phyloP scores from a whole-genome alignment of 116 monocot species.

The Trichopus zeylanicus region DNA sequence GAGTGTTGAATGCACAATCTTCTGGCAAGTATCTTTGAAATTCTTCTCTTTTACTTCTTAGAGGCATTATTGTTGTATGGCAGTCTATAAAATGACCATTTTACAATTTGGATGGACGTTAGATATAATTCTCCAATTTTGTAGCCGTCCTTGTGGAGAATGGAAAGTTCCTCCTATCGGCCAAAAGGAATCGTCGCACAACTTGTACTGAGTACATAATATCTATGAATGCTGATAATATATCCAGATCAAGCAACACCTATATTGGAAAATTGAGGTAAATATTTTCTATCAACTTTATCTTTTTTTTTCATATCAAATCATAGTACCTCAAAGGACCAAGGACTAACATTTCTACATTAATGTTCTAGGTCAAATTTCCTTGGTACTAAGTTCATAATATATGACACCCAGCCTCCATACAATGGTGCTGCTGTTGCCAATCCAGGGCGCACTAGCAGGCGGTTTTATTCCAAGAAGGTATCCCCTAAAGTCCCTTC shows the following conservation, averaged over 20 bases:
- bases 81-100: not conserved
- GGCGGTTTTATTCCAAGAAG: constrained; percentile 62
- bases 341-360: not conserved
- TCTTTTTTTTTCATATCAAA: not conserved
- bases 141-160: constrained; percentile 70
- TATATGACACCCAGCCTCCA: constrained; percentile 76
- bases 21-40: no score
- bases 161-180: constrained; percentile 88
- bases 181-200: constrained; percentile 60
- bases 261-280: constrained; percentile 90
- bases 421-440: constrained; percentile 33
- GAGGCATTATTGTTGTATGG: no score
- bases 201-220: constrained; percentile 84
- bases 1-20: no score
- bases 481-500: constrained; percentile 71
- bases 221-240: constrained; percentile 64
- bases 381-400: constrained; percentile 77
- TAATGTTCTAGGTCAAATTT: constrained; percentile 59
- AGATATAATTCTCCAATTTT: not conserved
- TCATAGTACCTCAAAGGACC: not conserved
- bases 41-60: no score
- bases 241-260: constrained; percentile 59
- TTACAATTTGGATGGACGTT: not conserved
- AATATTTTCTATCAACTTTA: not conserved
- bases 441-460: constrained; percentile 33